Conservation (phyloP, 305 asterid genomes). For the Rubia tinctorum region DNA sequence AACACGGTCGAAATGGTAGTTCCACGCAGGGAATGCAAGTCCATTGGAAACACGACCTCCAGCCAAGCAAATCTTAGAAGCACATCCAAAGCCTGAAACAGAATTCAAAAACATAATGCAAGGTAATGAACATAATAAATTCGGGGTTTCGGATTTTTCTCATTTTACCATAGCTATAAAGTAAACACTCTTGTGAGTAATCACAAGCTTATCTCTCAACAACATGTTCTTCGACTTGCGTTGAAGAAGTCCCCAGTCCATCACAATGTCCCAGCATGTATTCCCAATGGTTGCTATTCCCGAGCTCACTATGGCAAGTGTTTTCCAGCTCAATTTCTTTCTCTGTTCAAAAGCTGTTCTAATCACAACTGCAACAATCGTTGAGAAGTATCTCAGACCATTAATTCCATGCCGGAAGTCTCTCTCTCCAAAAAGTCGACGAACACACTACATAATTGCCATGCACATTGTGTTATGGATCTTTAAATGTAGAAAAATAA, state of each 20-base stretch:
- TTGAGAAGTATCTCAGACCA: conserved; percentile 65
- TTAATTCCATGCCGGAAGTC: conserved; percentile 53
- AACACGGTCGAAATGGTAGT: conserved; percentile 43
- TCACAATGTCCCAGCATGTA: conserved; percentile 79
- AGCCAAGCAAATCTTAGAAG: conserved; percentile 85
- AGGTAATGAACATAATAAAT: not conserved
- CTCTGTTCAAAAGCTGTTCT: conserved; percentile 64
- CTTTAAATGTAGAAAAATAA: not conserved
- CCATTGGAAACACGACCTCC: conserved; percentile 50
- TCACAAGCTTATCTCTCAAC: conserved; percentile 58
- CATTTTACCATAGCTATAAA: conserved; percentile 58
- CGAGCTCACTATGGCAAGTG: conserved; percentile 59
- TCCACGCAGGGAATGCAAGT: conserved; percentile 54
- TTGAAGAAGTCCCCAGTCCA: conserved; percentile 82
- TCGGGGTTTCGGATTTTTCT: not conserved
- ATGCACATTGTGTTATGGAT: not conserved
- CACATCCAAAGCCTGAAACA: conserved; percentile 59
- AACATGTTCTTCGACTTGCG: conserved; percentile 56
- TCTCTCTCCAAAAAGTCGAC: conserved; percentile 66
- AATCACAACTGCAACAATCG: conserved; percentile 62
- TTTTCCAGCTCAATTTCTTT: conserved; percentile 49
- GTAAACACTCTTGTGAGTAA: conserved; percentile 52
- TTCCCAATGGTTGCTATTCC: conserved; percentile 48
- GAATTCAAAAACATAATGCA: conserved; percentile 8
- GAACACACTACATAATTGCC: conserved; percentile 53